Conservation (phyloP, 2,329 filamentous ascomycete genomes). For the Fusarium metavorans region DNA sequence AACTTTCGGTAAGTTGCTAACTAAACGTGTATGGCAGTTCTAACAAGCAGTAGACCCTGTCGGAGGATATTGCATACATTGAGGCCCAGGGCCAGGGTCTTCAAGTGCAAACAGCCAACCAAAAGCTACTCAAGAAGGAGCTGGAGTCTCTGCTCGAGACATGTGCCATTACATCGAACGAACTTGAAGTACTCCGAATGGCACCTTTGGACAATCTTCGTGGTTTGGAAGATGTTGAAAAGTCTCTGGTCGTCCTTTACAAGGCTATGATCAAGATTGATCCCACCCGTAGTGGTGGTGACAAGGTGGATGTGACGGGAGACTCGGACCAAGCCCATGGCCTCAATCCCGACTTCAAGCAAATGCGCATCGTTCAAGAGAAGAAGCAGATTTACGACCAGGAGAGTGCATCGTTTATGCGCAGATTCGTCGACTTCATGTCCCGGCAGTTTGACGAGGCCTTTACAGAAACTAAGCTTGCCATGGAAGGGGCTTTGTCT, state of each 20-base stretch:
- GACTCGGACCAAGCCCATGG: slow-evolving; percentile 58
- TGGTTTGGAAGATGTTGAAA: slow-evolving; percentile 83
- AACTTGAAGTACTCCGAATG: slow-evolving; percentile 77
- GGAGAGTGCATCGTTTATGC: slow-evolving; percentile 81
- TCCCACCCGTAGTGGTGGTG: slow-evolving; percentile 74
- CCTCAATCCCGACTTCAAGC: slow-evolving; percentile 80
- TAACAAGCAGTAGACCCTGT: slow-evolving; percentile 75
- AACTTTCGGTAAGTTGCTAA: slow-evolving; percentile 78
- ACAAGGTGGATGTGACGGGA: slow-evolving; percentile 62
- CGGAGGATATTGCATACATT: slow-evolving; percentile 96
- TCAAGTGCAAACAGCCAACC: slow-evolving; percentile 96
- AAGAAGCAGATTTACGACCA: slow-evolving; percentile 90
- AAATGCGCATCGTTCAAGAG: slow-evolving; percentile 94
- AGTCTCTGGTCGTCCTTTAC: slow-evolving; percentile 82
- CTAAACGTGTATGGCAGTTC: background rate
- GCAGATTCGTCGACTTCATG: slow-evolving; percentile 85
- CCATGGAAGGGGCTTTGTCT: slow-evolving; percentile 69
- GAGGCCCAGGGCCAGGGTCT: slow-evolving; percentile 97
- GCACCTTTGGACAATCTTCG: slow-evolving; percentile 78
- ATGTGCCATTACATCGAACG: slow-evolving; percentile 85
- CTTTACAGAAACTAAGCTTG: slow-evolving; percentile 75
- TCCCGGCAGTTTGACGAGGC: slow-evolving; percentile 82
- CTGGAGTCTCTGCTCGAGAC: slow-evolving; percentile 90
- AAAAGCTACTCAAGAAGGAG: slow-evolving; percentile 92
- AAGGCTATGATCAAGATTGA: slow-evolving; percentile 96